Base-by-base conservation (phyloP, 1,284 basidiomycete species). In the Cystobasidium sp. region DNA sequence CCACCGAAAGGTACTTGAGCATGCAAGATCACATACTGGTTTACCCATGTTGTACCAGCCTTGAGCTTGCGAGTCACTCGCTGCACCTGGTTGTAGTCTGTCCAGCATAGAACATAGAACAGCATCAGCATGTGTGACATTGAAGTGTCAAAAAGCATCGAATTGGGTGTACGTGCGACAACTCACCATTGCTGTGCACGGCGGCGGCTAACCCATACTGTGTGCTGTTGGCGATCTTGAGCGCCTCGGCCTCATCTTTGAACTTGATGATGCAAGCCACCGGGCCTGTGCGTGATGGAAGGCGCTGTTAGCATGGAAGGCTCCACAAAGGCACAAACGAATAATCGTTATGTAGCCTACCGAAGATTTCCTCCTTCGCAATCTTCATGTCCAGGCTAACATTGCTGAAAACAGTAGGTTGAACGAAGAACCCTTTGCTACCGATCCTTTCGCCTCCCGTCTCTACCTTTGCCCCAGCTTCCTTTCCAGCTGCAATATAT, bases 1-100 rank as follows among this genome's bases (percentile, higher is more conserved):
- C 95, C 94, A 31, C 94, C 95, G 79, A 97, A 97, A 0, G 95
- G 94, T 49, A 92, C 91, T 92, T 91, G 62, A 31, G 52, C 20
- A 71, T 73, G 64, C 41, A 74, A 41, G 43, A 53, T 18, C 24
- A 47, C 91, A 83, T 95, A 96, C 81, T 92, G 65, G 46, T 66
- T 66, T 22, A 93, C 86, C 93, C 92, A 94, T 44, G 94, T 88
- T 3, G 78, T 80, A 9, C 94, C 93, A 22, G 94, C 93, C 79
- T 94, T 90, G 52, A 97, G 84, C 43, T 88, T 89, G 43, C 87
- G 87, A 1, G 92, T 88, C 51, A 96, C 90, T 47, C 94, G 87
- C 86, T 68, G 44, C 2, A 65, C 71, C 63, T 65, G 69, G 31
- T 74, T 53, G 72, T 74, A 58, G 43, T 76, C 59, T 62, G 16